Evolutionary conservation across 345 rosid species (phyloP).

Genomic region (Conringia planisiliqua): DNA sequence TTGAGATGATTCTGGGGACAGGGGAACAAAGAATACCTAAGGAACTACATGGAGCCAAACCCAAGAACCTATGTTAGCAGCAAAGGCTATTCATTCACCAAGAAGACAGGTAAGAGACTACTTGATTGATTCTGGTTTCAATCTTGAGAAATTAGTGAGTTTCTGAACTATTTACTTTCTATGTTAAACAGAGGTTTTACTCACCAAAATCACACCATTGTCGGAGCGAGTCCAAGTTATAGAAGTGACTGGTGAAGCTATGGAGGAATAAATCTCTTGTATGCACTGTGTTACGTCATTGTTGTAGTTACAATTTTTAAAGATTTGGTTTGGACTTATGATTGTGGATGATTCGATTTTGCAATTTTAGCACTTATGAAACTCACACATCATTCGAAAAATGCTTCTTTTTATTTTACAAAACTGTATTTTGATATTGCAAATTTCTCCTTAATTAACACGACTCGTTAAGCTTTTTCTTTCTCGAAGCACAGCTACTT

Average conservation of each 20-base stretch:
- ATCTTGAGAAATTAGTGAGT: not conserved
- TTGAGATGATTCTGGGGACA: constrained; percentile 27
- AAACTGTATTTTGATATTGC: too few relatives aligned
- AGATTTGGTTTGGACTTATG: not conserved
- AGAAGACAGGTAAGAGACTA: constrained; percentile 57
- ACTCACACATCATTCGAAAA: too few relatives aligned
- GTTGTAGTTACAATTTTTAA: not conserved
- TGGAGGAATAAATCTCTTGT: constrained; percentile 54
- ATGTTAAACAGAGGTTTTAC: constrained; percentile 56
- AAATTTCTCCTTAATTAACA: too few relatives aligned
- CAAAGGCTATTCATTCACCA: constrained; percentile 62
- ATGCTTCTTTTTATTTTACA: too few relatives aligned
- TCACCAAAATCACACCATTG: constrained; percentile 58
- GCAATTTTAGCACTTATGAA: not conserved
- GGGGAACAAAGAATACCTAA: constrained; percentile 70
- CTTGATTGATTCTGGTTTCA: not conserved
- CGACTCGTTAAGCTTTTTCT: too few relatives aligned
- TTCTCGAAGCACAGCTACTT: too few relatives aligned
- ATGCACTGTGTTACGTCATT: not conserved
- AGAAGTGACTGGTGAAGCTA: constrained; percentile 52
- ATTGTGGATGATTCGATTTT: not conserved
- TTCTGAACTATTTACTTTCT: not conserved
- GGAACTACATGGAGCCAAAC: constrained; percentile 78
- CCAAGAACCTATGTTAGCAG: constrained; percentile 61
- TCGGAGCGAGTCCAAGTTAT: constrained; percentile 38